Conservation (phyloP, 73 alveolate genomes). For the Paramecium sexaurelia region DNA sequence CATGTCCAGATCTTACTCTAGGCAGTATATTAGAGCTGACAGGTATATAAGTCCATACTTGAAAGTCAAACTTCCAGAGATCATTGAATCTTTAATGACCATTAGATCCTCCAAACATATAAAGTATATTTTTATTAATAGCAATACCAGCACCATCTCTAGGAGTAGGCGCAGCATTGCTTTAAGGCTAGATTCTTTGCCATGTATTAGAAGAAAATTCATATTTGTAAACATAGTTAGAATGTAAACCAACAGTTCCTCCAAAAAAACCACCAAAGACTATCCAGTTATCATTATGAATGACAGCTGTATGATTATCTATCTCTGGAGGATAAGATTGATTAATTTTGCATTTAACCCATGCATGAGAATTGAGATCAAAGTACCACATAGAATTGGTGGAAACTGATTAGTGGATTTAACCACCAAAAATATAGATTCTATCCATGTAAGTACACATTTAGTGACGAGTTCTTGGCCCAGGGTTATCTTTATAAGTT, state of each 20-base stretch:
- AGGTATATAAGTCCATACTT: constrained; percentile 15
- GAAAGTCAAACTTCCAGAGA: constrained; percentile 47
- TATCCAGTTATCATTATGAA: neutral
- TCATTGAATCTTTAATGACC: constrained; percentile 64
- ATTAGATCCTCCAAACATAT: constrained; percentile 68
- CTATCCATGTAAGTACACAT: neutral
- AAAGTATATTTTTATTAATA: neutral
- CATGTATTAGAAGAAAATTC: constrained; percentile 36
- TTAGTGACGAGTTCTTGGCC: constrained; percentile 45
- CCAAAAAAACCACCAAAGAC: constrained; percentile 57
- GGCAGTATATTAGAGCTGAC: constrained; percentile 21
- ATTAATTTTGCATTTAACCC: constrained; percentile 26
- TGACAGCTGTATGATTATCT: neutral
- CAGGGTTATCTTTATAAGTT: constrained; percentile 46
- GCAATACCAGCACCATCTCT: constrained; percentile 60
- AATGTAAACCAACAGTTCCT: constrained; percentile 52
- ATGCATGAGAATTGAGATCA: neutral
- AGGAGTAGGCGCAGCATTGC: constrained; percentile 25
- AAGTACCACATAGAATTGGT: constrained; percentile 45
- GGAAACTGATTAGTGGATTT: neutral
- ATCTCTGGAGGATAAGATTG: constrained; percentile 36
- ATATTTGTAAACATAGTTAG: constrained; percentile 54
- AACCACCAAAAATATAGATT: constrained; percentile 34
- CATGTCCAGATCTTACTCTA: constrained; percentile 62
- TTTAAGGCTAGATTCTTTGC: constrained; percentile 33